Evolutionary conservation across 805 yeast genomes (phyloP).

Genomic region (Diddensiella transvaalensis): DNA sequence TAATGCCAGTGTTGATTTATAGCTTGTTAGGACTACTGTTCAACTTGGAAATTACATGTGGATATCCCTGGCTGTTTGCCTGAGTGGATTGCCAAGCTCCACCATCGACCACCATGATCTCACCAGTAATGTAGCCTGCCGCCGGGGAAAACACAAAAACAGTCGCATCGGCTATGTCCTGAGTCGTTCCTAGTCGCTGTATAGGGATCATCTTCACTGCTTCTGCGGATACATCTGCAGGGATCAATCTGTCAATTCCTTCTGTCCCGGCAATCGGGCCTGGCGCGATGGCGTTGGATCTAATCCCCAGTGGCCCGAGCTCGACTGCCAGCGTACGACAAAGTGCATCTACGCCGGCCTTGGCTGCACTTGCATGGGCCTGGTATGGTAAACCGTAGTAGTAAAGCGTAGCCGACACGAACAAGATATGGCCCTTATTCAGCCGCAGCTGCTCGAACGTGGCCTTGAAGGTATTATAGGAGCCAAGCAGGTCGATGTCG

Average conservation of each 20-base stretch:
- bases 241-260: constrained; percentile 66
- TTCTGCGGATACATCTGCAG: constrained; percentile 39
- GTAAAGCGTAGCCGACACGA: constrained; percentile 87
- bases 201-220: constrained; percentile 51
- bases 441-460: constrained; percentile 59
- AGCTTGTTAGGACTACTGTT: constrained; percentile 5
- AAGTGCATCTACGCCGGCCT: constrained; percentile 91
- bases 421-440: constrained; percentile 67
- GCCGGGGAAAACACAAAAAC: constrained; percentile 82
- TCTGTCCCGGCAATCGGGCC: constrained; percentile 88
- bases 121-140: constrained; percentile 72
- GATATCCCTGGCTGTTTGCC: constrained; percentile 5
- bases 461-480: constrained; percentile 87
- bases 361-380: constrained; percentile 89
- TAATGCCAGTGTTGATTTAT: constrained; percentile 1
- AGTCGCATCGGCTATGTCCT: constrained; percentile 85
- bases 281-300: constrained; percentile 85
- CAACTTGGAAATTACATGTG: constrained; percentile 6
- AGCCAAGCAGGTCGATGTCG: constrained; percentile 82
- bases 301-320: constrained; percentile 82
- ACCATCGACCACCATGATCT: constrained; percentile 81
- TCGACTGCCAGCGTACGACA: constrained; percentile 84
- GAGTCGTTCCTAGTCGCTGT: constrained; percentile 52
- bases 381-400: constrained; percentile 87
- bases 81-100: constrained; percentile 68